Base-by-base conservation (phyloP, 257 asterid genomes). In the Scutellaria baicalensis region DNA sequence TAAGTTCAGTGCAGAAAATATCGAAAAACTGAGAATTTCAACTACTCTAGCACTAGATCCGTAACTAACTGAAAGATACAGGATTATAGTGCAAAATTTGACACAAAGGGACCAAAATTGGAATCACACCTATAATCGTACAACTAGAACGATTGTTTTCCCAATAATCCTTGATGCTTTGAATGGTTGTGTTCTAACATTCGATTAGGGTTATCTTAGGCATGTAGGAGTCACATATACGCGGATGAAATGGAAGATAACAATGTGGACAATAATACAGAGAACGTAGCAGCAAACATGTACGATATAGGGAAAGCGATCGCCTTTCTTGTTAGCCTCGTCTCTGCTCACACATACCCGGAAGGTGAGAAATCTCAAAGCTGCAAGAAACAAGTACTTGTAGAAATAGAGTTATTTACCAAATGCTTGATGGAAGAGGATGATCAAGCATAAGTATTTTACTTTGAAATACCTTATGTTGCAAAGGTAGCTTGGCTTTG, bases 331-430 rank as follows among this genome's bases (percentile, higher is more conserved):
- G 47, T 83, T 44, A 56, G 70, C 74, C 84, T 86, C 20, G 64
- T 86, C 74, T 48, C 74, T 59, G 79, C 85, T 69, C 75, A 66
- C 4, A 72, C 81, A 20, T 48, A 77, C 68, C 59, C 64, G 3
- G 72, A 70, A 16, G 40, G 60, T 55, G 59, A 66, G 73, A 80
- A 75, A 47, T 70, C 78, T 45, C 69, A 66, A 57, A 59, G 75
- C 38, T 60, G 78, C 64, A 84, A 73, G 58, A 77, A 75, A 71
- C 69, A 69, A 68, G 68, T 93, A 68, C 81, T 87, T 20, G 85
- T 82, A 59, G 91, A 93, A 79, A 85, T 90, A 58, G 96, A 93
- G 54, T 72, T 75, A 50, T 88, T 90, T 76, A 82, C 85, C 40
- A 88, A 80, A 77, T 80, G 89, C 72, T 66, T 81, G 68, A 82